Conservation (phyloP, 352 stramenopile species). For the Paralagenidium karlingii region DNA sequence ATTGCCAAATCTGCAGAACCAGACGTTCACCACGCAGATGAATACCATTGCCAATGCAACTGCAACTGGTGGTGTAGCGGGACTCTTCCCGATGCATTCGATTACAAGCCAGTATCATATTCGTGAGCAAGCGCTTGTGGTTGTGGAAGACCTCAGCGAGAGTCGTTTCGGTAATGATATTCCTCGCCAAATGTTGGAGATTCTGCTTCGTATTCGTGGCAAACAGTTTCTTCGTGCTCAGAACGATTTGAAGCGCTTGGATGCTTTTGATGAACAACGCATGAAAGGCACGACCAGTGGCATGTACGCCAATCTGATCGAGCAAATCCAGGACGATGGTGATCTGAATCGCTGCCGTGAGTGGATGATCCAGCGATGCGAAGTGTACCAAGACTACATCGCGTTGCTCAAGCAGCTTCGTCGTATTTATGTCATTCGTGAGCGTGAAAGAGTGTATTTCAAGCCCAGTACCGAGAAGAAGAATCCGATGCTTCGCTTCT, state of each 20-base stretch:
- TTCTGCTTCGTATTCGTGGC: conserved; percentile 59
- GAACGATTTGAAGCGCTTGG: conserved; percentile 59
- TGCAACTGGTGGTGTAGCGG: conserved; percentile 35
- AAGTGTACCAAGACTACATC: conserved; percentile 60
- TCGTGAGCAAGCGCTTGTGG: conserved; percentile 60
- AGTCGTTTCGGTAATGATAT: conserved; percentile 78
- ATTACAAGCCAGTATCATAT: conserved; percentile 83
- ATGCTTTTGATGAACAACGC: conserved; percentile 61
- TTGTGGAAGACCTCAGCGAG: conserved; percentile 75
- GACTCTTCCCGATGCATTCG: conserved; percentile 33
- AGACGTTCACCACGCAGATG: conserved; percentile 66
- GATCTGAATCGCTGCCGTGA: conserved; percentile 73
- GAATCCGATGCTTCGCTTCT: conserved; percentile 48
- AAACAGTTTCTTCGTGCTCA: conserved; percentile 67
- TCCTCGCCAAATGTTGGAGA: conserved; percentile 66
- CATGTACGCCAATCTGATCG: conserved; percentile 82
- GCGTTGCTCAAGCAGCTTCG: conserved; percentile 44
- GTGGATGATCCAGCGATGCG: conserved; percentile 66
- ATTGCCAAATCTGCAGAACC: conserved; percentile 58
- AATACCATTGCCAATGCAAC: too few relatives aligned
- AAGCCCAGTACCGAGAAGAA: conserved; percentile 81
- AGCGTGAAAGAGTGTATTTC: conserved; percentile 69
- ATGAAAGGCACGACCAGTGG: conserved; percentile 68
- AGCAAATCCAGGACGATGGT: conserved; percentile 81
- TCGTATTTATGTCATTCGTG: conserved; percentile 48